Base-by-base conservation (phyloP, 2,329 filamentous ascomycete species). In the Xenoacremonium recifei region DNA sequence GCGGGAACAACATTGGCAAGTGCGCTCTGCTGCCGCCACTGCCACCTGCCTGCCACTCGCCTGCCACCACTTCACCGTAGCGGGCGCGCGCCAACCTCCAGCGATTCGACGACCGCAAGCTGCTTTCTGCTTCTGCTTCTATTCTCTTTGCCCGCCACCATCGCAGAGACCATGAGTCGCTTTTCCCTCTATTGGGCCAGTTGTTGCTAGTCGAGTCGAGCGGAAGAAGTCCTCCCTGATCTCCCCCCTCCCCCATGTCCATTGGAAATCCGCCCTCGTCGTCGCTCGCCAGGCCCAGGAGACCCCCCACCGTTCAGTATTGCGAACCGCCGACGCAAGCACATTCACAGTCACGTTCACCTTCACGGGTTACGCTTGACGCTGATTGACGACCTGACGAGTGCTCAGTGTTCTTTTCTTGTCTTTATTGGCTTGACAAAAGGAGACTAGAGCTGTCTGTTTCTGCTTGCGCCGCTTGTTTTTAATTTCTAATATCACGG, bases 221-320 rank as follows among this genome's bases (percentile, higher is more conserved):
- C 30, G 15, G n/a, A n/a, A n/a, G n/a, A n/a, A n/a, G n/a, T 32
- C 30, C 7, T 10, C 15, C 30, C 30, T 15, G 30, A 32, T 16
- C 23, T 13, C 23, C 23, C 7, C 13, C 23, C 23, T 9, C 23
- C 13, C 23, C 23, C 23, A 11, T 32, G 15, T 32, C 30, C 9
- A 10, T 16, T 32, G 9, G 30, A 32, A 7, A 32, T 16, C 30
- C 30, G 7, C 30, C 50, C 50, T 48, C 50, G 43, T 52, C 51
- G 23, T 44, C 44, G 45, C 47, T 56, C 55, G 51, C 50, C 41
- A 54, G n/a, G n/a, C n/a, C n/a, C n/a, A n/a, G n/a, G n/a, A n/a
- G n/a, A n/a, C n/a, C n/a, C n/a, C 23, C 23, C 23, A 27, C 23
- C 30, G 30, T 32, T 32, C 30, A 54, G 43, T 47, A 39, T 47